phyloP scores from a whole-genome alignment of 1,139 yeast species.

The Hyphopichia burtonii region DNA sequence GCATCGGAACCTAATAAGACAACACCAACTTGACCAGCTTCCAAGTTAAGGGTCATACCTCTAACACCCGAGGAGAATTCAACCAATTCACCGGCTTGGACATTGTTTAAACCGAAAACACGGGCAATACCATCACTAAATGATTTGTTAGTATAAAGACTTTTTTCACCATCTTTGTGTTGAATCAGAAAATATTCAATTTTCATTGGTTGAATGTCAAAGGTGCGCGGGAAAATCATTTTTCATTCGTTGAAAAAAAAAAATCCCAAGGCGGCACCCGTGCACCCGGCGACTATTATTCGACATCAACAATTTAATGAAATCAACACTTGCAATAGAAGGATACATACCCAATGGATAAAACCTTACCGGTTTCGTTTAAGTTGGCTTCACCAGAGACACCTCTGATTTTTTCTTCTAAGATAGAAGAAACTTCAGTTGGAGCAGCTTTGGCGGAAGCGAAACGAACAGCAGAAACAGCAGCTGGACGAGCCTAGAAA shows the following conservation, averaged over 20 bases:
- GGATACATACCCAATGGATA: constrained; percentile 86
- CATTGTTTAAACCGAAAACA: constrained; percentile 98
- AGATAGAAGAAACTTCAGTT: constrained; percentile 98
- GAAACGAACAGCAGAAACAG: constrained; percentile 66
- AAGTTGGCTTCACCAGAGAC: constrained; percentile 96
- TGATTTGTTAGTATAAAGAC: constrained; percentile 23
- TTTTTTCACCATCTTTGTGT: background rate
- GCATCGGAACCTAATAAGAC: constrained; percentile 99
- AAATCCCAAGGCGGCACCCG: background rate
- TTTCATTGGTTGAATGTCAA: constrained; percentile 5
- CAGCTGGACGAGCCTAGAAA: constrained; percentile 69
- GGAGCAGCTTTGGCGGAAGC: constrained; percentile 99
- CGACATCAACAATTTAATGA: background rate
- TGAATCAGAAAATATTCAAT: constrained; percentile 1
- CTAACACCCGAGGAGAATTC: constrained; percentile 99
- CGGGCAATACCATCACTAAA: constrained; percentile 99
- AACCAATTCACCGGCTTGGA: constrained; percentile 99
- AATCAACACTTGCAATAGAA: background rate
- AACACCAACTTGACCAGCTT: constrained; percentile 99
- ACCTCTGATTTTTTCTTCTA: constrained; percentile 99
- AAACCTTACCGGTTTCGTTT: constrained; percentile 99
- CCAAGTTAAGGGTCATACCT: constrained; percentile 99
- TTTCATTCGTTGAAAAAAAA: too few relatives aligned
- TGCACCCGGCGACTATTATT: background rate
- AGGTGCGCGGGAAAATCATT: constrained; percentile 1